phyloP scores from a whole-genome alignment of 1,139 yeast species.

The Taphrina flavorubra region DNA sequence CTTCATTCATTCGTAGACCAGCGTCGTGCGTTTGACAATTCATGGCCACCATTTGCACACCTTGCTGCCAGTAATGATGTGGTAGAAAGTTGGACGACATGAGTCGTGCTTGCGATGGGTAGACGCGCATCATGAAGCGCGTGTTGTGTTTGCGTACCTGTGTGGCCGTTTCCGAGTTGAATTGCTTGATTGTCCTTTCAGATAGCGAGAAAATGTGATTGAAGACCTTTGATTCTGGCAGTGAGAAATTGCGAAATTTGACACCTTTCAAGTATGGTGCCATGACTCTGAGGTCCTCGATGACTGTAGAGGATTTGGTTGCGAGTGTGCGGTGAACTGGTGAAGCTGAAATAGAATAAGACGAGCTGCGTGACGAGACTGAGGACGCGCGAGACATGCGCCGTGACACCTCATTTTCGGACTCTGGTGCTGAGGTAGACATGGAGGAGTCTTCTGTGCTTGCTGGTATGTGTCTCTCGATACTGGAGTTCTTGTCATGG shows the following conservation, averaged over 20 bases:
- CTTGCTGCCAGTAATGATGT: slow-evolving; percentile 75
- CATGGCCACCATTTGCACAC: slow-evolving; percentile 93
- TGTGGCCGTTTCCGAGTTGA: slow-evolving; percentile 67
- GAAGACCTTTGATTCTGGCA: slow-evolving; percentile 80
- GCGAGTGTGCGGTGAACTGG: slow-evolving; percentile 10
- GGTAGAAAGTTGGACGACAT: slow-evolving; percentile 84
- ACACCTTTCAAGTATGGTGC: slow-evolving; percentile 74
- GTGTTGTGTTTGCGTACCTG: slow-evolving; percentile 75
- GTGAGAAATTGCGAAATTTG: slow-evolving; percentile 78
- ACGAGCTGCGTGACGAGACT: slow-evolving; percentile 28
- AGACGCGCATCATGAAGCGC: slow-evolving; percentile 75
- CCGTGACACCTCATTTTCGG: not conserved
- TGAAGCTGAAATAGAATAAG: slow-evolving; percentile 15
- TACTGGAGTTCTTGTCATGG: not conserved
- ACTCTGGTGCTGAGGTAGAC: slow-evolving; percentile 31
- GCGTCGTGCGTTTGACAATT: slow-evolving; percentile 90
- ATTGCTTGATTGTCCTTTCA: slow-evolving; percentile 68
- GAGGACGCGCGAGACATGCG: slow-evolving; percentile 31
- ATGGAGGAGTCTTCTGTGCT: slow-evolving; percentile 2
- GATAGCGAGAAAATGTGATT: slow-evolving; percentile 87
- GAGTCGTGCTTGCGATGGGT: slow-evolving; percentile 80
- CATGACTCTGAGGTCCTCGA: slow-evolving; percentile 49
- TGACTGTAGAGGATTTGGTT: slow-evolving; percentile 1
- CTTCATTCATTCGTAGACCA: slow-evolving; percentile 89
- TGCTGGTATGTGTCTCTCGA: not conserved